Base-by-base conservation (phyloP, 441 rosid species). In the Populus tomentosa region DNA sequence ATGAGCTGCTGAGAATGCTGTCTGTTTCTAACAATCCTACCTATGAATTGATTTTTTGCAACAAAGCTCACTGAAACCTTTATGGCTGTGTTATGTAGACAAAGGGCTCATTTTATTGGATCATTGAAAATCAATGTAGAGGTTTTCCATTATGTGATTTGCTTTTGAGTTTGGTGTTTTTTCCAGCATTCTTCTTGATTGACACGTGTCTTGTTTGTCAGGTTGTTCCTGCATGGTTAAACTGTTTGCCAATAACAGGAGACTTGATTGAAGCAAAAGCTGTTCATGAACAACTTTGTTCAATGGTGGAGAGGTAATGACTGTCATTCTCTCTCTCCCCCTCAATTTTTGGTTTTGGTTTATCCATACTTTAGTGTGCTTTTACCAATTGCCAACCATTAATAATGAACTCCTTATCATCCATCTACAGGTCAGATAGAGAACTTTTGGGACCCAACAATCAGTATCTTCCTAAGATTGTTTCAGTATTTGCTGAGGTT, bases 171-270 rank as follows among this genome's bases (percentile, higher is more conserved):
- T 23, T 59, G 30, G 38, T 20, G 16, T 56, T 5, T 71, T 71
- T 16, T 14, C 6, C 21, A 61, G 28, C 18, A 65, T 38, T 71
- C 36, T 62, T 30, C 10, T 28, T 16, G n/a, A 35, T 36, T 81
- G 36, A 68, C 32, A 16, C 33, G 21, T 36, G 26, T 10, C 32
- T 4, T 77, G 35, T 69, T 70, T 73, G 71, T 72, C 85, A 96
- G 99, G 93, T 96, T 77, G 84, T 96, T 72, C 99, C 98, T 53
- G 98, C 99, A 26, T 96, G 99, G 99, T 87, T 96, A 84, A 94
- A 91, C 85, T 94, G 98, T 86, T 88, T 96, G 86, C 99, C 99
- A 5, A 83, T 96, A 67, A 87, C 89, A 77, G 98, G 97, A 75
- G 99, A 96, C 82, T 84, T 93, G 78, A 93, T 94, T 79, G 99